Base-by-base conservation (phyloP, 306 rosid genomes). In the Luffa acutangula region DNA sequence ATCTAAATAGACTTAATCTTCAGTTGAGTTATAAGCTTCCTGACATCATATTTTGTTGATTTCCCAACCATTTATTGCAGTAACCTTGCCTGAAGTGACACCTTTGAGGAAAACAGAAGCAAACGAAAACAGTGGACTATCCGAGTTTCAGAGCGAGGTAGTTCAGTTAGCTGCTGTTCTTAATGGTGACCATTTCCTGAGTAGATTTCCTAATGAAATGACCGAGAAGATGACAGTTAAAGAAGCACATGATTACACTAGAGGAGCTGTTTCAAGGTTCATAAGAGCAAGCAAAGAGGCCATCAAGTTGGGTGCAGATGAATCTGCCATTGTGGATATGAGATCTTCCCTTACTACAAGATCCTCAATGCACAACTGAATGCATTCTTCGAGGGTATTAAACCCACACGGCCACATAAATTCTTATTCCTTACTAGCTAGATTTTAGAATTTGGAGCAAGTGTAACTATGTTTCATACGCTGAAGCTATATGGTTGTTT, bases 341-440 rank as follows among this genome's bases (percentile, higher is more conserved):
- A 93, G 99, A 89, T 96, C 99, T 6, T 96, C 98, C 49, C 99
- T 96, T 85, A 91, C 99, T 42, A 96, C 99, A 48, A 93, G 99
- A 85, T 83, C 98, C 62, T 84, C 92, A 65, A 69, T 58, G 80
- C 96, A 87, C 81, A 88, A 88, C 62, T 90, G 76, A 83, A 17
- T 51, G 31, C 17, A 49, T 74, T 52, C 62, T 17, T 42, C 53
- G 7, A 36, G 21, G 25, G 6, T 65, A 36, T 65, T 36, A 37
- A 66, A 41, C 49, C 74, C 13, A 66, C 33, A 66, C 43, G n/a
- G 46, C 46, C 21, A 64, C 45, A 34, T 34, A 37, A 15, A 36
- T 65, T 65, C 48, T 65, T 7, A 37, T 67, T 42, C 45, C 75
- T 41, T 42, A 67, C 36, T 9, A 69, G 48, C 53, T 74, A 74